These are phyloP conservation scores for Rubroshorea leprosula DNA, from an alignment of 345 rosid genomes.

Conservation along the genomic window DNA sequence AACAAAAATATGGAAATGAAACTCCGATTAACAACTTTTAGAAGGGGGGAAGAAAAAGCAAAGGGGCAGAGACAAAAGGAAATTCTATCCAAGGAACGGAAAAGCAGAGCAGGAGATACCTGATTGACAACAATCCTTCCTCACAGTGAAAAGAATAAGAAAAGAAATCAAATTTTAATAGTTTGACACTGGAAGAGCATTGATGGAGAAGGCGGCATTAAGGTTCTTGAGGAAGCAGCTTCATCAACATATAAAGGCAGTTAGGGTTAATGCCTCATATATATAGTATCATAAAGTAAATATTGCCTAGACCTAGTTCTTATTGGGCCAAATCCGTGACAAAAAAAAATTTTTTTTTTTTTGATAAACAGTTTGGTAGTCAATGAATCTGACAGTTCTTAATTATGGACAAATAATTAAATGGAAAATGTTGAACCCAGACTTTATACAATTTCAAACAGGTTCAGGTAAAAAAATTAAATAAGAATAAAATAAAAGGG, in stretches of 20 bases:
- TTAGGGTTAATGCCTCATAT: conserved; percentile 9
- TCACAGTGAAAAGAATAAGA: not conserved
- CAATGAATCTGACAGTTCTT: not conserved
- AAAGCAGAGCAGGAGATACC: not conserved
- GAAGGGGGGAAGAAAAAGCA: not conserved
- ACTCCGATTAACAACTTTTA: not conserved
- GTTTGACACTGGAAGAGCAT: conserved; percentile 7
- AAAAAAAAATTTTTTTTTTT: no score
- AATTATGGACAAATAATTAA: not conserved
- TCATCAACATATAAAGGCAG: not conserved
- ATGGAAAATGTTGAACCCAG: not conserved
- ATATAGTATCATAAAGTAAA: not conserved
- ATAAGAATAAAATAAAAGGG: not conserved
- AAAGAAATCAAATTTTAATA: conserved; percentile 3
- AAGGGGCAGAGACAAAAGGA: no score
- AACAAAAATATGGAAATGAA: no score
- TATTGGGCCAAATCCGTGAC: not conserved
- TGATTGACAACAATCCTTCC: not conserved
- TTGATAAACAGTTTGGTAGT: not conserved
- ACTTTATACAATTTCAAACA: not conserved
- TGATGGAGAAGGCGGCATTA: conserved; percentile 2
- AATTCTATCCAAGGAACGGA: not conserved
- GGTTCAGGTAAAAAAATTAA: no score
- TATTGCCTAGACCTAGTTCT: not conserved
- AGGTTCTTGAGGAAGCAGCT: not conserved